Evolutionary conservation across 1,139 yeast genomes (phyloP).

Genomic region (Nadsonia commutata): DNA sequence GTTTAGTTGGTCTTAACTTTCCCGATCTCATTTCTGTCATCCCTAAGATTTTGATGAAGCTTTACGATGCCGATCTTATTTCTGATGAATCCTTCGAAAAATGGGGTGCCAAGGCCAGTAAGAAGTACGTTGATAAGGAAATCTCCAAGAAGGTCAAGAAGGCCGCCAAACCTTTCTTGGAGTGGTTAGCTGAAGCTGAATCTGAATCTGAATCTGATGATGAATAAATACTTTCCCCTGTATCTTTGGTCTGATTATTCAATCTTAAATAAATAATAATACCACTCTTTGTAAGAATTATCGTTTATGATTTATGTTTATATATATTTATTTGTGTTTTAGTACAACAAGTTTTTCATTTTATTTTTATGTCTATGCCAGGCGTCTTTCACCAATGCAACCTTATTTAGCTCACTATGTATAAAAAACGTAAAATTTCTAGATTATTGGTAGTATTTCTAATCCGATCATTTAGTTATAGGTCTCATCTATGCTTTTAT

Average conservation of each 20-base stretch:
- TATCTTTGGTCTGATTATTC: no score
- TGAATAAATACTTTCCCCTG: slow-evolving; percentile 7
- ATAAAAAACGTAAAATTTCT: no score
- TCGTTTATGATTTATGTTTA: background rate
- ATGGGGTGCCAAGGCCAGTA: slow-evolving; percentile 89
- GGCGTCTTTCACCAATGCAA: no score
- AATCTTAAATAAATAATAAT: background rate
- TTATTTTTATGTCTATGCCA: no score
- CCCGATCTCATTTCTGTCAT: slow-evolving; percentile 58
- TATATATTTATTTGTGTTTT: background rate
- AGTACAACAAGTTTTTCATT: background rate
- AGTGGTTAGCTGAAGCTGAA: slow-evolving; percentile 93
- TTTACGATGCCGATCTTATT: slow-evolving; percentile 71
- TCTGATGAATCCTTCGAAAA: slow-evolving; percentile 67
- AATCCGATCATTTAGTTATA: background rate
- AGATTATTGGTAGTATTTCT: no score
- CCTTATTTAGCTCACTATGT: no score
- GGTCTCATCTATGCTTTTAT: background rate
- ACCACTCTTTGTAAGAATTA: background rate
- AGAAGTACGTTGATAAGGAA: slow-evolving; percentile 88
- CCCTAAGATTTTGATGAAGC: slow-evolving; percentile 67
- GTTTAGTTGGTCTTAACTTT: slow-evolving; percentile 74
- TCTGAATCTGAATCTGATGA: slow-evolving; percentile 46
- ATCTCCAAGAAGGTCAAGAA: slow-evolving; percentile 85
- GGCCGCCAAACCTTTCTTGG: slow-evolving; percentile 89